Conservation (phyloP, 1,284 basidiomycete genomes). For the Grifola frondosa region DNA sequence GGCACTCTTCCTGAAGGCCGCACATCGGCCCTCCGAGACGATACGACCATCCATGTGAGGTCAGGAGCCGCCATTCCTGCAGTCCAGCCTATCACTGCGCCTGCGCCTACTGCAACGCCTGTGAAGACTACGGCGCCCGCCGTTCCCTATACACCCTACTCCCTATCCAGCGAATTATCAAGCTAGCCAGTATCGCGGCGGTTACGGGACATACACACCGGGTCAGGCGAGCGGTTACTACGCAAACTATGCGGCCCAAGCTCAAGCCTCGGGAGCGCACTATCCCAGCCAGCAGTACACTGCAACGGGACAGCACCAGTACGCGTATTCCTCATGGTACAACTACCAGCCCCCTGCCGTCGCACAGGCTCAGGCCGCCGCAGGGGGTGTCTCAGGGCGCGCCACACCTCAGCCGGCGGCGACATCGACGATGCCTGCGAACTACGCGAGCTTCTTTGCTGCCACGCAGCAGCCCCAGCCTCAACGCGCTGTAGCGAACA, state of each 20-base stretch:
- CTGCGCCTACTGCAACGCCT: slow-evolving; percentile 21
- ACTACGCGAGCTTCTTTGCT: slow-evolving; percentile 40
- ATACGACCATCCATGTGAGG: slow-evolving; percentile 65
- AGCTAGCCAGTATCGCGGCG: slow-evolving; percentile 27
- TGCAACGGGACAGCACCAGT: slow-evolving; percentile 28
- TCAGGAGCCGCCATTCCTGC: slow-evolving; percentile 40
- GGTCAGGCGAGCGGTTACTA: slow-evolving; percentile 28
- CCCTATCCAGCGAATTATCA: slow-evolving; percentile 25
- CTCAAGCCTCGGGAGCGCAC: slow-evolving; percentile 15
- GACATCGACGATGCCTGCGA: slow-evolving; percentile 27
- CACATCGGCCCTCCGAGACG: slow-evolving; percentile 63
- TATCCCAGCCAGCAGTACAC: slow-evolving; percentile 30
- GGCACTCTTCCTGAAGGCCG: slow-evolving; percentile 67
- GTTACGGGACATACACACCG: slow-evolving; percentile 31
- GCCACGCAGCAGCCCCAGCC: slow-evolving; percentile 32
- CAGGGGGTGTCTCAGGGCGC: slow-evolving; percentile 38
- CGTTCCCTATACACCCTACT: slow-evolving; percentile 24
- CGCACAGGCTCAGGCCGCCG: slow-evolving; percentile 21
- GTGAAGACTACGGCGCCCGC: slow-evolving; percentile 18
- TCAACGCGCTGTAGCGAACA: slow-evolving; percentile 50
- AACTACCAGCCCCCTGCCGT: slow-evolving; percentile 28
- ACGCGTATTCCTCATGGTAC: slow-evolving; percentile 37
- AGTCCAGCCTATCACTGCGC: slow-evolving; percentile 30
- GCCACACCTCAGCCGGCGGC: slow-evolving; percentile 50
- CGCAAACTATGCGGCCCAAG: slow-evolving; percentile 17